phyloP scores from a whole-genome alignment of 495 filamentous ascomycete genomes.

The Podospora australis region DNA sequence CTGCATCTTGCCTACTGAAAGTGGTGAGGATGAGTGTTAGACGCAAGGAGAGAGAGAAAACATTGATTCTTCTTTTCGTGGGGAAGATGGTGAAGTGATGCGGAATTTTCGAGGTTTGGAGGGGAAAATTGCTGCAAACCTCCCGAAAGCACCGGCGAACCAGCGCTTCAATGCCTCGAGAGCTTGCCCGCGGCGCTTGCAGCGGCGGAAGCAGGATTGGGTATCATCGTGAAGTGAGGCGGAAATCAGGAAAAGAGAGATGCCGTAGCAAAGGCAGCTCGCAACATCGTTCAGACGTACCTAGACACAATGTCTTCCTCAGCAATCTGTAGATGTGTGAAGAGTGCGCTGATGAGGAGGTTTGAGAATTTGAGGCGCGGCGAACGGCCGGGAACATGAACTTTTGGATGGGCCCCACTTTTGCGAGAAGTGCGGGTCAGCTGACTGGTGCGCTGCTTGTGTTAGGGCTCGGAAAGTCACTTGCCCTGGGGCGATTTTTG shows the following conservation, averaged over 20 bases:
- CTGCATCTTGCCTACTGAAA: constrained; percentile 72
- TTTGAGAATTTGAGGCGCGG: constrained; percentile 19
- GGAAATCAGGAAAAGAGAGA: constrained; percentile 10
- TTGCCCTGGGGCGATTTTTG: constrained; percentile 28
- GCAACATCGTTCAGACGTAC: constrained; percentile 41
- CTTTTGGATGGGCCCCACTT: constrained; percentile 26
- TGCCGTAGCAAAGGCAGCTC: constrained; percentile 16
- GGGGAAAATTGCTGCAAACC: constrained; percentile 9
- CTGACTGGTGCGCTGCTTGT: constrained; percentile 18
- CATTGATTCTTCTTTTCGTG: too few species aligned
- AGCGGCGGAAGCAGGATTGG: constrained; percentile 19
- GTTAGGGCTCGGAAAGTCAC: constrained; percentile 22
- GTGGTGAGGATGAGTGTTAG: constrained; percentile 28
- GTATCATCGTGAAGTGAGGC: constrained; percentile 19
- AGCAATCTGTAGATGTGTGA: constrained; percentile 47
- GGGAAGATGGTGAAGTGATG: too few species aligned
- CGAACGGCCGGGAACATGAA: constrained; percentile 18
- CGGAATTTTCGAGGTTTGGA: too few species aligned
- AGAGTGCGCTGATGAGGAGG: constrained; percentile 28
- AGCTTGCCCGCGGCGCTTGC: constrained; percentile 3
- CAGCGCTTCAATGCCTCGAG: too few species aligned
- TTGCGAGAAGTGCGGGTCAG: constrained; percentile 22
- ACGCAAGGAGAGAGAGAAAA: constrained; percentile 15
- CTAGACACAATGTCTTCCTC: constrained; percentile 53
- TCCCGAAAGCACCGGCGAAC: constrained; percentile 1